phyloP scores from a whole-genome alignment of 805 yeast species.

The Blastobotrys peoriensis region DNA sequence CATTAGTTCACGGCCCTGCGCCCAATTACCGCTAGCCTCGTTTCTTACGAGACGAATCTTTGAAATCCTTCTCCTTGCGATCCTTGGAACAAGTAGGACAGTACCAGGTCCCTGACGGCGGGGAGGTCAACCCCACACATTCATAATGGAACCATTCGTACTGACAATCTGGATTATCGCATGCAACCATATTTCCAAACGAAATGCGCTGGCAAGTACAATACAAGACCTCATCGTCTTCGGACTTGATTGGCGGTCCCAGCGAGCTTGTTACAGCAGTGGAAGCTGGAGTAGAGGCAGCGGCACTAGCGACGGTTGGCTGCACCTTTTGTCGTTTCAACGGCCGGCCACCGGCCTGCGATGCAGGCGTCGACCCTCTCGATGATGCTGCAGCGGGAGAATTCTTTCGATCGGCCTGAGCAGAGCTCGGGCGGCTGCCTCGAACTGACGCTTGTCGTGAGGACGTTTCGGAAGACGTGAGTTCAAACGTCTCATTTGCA shows the following conservation, averaged over 20 bases:
- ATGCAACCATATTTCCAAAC: constrained; percentile 94
- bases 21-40: too few relatives aligned
- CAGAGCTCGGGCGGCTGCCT: background rate
- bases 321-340: constrained; percentile 8
- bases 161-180: constrained; percentile 85
- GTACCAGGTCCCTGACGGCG: constrained; percentile 92
- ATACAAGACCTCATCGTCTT: constrained; percentile 59
- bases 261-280: constrained; percentile 7
- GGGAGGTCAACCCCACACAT: constrained; percentile 83
- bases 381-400: constrained; percentile 1
- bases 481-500: constrained; percentile 6
- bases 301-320: too few relatives aligned
- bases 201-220: constrained; percentile 94
- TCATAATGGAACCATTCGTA: constrained; percentile 95
- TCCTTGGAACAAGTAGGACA: constrained; percentile 70
- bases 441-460: constrained; percentile 1
- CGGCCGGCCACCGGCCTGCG: background rate
- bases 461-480: constrained; percentile 2
- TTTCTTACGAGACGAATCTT: constrained; percentile 25
- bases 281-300: constrained; percentile 13
- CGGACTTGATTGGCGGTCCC: constrained; percentile 35
- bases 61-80: constrained; percentile 23
- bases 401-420: constrained; percentile 15
- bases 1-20: too few relatives aligned
- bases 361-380: constrained; percentile 2